Conservation (phyloP, 352 stramenopile species). For the Globisporangium echinulatum region DNA sequence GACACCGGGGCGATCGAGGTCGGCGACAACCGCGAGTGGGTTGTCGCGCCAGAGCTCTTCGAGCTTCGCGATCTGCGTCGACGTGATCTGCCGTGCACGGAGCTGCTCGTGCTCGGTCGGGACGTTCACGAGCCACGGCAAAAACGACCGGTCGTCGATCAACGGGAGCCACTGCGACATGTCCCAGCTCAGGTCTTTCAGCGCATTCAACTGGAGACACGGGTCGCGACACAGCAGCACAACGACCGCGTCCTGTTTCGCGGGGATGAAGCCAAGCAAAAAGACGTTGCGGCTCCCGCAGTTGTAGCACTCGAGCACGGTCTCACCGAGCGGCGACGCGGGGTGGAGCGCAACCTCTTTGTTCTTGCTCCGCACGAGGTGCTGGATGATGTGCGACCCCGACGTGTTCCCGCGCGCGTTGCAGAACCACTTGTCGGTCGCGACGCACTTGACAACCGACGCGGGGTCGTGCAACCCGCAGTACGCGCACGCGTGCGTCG, state of each 20-base stretch:
- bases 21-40: conserved; percentile 93
- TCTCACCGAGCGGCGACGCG: conserved; percentile 95
- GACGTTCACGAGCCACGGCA: conserved; percentile 97
- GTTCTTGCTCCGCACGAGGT: conserved; percentile 94
- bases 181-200: conserved; percentile 99
- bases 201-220: conserved; percentile 94
- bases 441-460: conserved; percentile 95
- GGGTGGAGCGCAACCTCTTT: conserved; percentile 90
- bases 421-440: conserved; percentile 98
- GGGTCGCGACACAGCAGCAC: conserved; percentile 96
- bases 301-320: conserved; percentile 99
- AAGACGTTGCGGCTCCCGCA: conserved; percentile 98
- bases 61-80: conserved; percentile 84
- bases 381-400: conserved; percentile 97
- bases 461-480: conserved; percentile 96
- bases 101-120: conserved; percentile 89
- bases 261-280: conserved; percentile 97
- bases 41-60: conserved; percentile 96
- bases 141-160: conserved; percentile 96
- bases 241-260: conserved; percentile 94
- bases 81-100: conserved; percentile 91
- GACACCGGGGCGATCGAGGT: conserved; percentile 93
- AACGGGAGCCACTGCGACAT: conserved; percentile 97
- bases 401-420: conserved; percentile 93
- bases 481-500: conserved; percentile 93